These are phyloP conservation scores for Cadophora sp. DNA, from an alignment of 2,329 filamentous ascomycete genomes.

Conservation along the genomic window DNA sequence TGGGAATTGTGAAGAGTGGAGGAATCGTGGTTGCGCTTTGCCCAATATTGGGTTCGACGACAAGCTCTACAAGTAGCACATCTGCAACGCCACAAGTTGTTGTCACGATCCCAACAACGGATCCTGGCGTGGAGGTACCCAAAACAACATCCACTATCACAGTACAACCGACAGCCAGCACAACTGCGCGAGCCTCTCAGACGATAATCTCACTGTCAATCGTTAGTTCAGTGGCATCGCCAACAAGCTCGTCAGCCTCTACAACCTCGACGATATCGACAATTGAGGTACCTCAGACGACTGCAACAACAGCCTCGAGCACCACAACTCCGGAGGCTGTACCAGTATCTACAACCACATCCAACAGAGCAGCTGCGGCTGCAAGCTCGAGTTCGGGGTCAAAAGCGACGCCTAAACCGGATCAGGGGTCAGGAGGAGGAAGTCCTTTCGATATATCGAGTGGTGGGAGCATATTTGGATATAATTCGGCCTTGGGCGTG, in stretches of 20 bases:
- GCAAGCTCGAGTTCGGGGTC: constrained; percentile 21
- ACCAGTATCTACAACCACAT: constrained; percentile 8
- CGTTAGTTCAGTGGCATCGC: constrained; percentile 4
- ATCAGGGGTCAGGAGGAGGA: constrained; percentile 34
- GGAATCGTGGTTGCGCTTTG: constrained; percentile 43
- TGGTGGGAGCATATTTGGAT: constrained; percentile 21
- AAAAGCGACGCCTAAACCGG: constrained; percentile 16
- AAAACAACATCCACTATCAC: constrained; percentile 24
- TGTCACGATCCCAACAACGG: constrained; percentile 27
- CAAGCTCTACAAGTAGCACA: constrained; percentile 23
- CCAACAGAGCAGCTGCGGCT: constrained; percentile 15
- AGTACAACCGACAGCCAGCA: constrained; percentile 9
- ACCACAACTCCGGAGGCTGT: constrained; percentile 13
- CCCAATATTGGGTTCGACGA: constrained; percentile 28
- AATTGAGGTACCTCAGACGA: constrained; percentile 14
- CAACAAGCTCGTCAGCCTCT: background rate
- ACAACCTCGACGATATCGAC: constrained; percentile 19
- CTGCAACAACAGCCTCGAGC: constrained; percentile 19
- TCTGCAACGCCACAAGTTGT: constrained; percentile 11
- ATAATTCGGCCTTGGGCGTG: constrained; percentile 23
- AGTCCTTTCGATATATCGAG: constrained; percentile 40
- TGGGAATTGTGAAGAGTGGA: constrained; percentile 43
- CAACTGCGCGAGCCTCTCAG: background rate
- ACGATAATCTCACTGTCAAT: constrained; percentile 17
- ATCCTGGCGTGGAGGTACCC: constrained; percentile 20